Base-by-base conservation (phyloP, 2,329 filamentous ascomycete species). In the Cytospora schulzeri region DNA sequence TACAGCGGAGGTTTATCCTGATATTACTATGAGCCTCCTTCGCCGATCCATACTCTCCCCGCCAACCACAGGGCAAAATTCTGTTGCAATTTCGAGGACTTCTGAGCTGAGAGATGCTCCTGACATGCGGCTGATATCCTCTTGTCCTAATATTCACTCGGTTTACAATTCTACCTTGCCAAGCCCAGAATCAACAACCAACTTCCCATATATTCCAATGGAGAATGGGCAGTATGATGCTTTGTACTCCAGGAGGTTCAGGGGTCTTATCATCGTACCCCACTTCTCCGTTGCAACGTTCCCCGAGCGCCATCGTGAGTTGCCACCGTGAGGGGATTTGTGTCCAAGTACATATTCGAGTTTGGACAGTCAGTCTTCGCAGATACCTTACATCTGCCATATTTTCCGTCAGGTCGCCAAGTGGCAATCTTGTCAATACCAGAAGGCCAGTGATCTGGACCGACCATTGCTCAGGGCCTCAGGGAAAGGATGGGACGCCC, bases 401-500 rank as follows among this genome's bases (percentile, higher is more conserved):
- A 19, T 3, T 12, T 24, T 48, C 22, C 11, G n/a, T 24, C n/a
- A 22, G 45, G 8, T 12, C 4, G 4, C 9, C 8, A 48, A 24
- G 8, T 24, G 45, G 38, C 2, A 14, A 9, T 48, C 9, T 9
- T 5, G n/a, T 7, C 45, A 19, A 14, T 14, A 48, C 22, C 7
- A 48, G 11, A 4, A 5, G 45, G 19, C 38, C 38, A 19, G 19
- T 41, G 7, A 41, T 41, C 38, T 41, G 38, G 38, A 41, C 38
- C 38, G 17, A 41, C 38, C 1, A 7, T n/a, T 24, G n/a, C 45
- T 22, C 1, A 24, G n/a, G 45, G 45, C 11, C 28, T 17, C n/a
- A 50, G 4, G 48, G n/a, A 7, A 12, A 41, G 50, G n/a, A 66
- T 66, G 65, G 50, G 58, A 54, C 50, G 11, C 35, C 56, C 15